Conservation (phyloP, 2,329 filamentous ascomycete species). For the Colletotrichum zoysiae region DNA sequence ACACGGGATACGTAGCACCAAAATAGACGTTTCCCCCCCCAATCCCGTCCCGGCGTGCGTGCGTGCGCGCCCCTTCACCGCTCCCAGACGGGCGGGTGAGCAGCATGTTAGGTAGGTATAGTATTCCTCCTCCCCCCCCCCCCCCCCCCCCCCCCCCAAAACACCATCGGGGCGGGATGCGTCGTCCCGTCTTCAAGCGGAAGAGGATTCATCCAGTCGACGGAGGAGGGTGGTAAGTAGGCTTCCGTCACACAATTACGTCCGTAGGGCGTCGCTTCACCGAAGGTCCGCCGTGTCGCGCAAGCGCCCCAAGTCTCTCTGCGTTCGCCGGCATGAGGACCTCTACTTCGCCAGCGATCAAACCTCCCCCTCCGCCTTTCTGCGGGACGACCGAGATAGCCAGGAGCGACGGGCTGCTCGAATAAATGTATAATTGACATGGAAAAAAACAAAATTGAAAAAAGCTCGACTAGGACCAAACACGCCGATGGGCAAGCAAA, state of each 20-base stretch:
- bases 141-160: too few relatives aligned
- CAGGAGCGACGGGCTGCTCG: neutral
- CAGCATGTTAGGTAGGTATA: neutral
- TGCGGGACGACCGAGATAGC: neutral
- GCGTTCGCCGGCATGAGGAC: neutral
- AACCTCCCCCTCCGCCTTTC: neutral
- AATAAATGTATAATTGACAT: neutral
- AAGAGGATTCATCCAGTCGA: too few relatives aligned
- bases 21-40: too few relatives aligned
- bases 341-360: neutral
- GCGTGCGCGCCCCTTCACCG: slow-evolving; percentile 5
- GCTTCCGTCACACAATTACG: slow-evolving; percentile 11
- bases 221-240: neutral
- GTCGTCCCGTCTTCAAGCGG: neutral
- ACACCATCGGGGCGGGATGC: neutral
- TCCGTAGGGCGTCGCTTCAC: slow-evolving; percentile 13
- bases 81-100: neutral
- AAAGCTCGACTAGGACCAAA: neutral
- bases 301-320: neutral
- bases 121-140: neutral
- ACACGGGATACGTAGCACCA: neutral
- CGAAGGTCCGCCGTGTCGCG: neutral
- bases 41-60: neutral
- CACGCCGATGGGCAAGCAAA: neutral
- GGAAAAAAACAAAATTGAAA: neutral